Base-by-base conservation (phyloP, 768 basidiomycete species). In the Cystobasidium onofrii region DNA sequence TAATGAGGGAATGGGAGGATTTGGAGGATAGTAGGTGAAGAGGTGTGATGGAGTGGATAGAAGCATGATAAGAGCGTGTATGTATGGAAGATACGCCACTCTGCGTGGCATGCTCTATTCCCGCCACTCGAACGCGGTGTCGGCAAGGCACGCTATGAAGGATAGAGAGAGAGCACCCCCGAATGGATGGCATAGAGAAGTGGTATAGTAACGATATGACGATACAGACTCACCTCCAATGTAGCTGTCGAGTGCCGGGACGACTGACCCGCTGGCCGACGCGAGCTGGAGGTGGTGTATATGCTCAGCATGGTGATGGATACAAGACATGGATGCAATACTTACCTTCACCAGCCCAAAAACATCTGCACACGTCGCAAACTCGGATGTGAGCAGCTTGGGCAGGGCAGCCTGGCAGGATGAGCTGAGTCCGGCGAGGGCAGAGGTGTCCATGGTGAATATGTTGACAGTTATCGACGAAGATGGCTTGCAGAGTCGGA, bases 321-420 rank as follows among this genome's bases (percentile, higher is more conserved):
- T 2, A 34, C 64, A 41, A 10, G 33, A 23, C 39, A 33, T n/a
- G 34, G 25, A 41, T 15, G 25, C n/a, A 43, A 25, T 44, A 50
- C 41, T 25, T 10, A 67, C 65, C 27, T 20, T 9, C 9, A 67
- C 65, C 13, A 67, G 65, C 29, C 43, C 39, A 29, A 67, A 50
- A 3, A 67, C 15, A 29, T 67, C 27, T 17, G 44, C 50, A 50
- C 65, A 67, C 27, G 43, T 29, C 1, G 65, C 65, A 39, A 67
- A 67, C 13, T 52, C 43, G 6, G 65, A 67, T 7, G 65, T 7
- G 41, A 67, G 44, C 65, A 67, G 65, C 23, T 25, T 31, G 23
- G 65, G 27, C 43, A 67, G 39, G 12, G 29, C 29, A 3, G 65
- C 44, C 65, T 67, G 65, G 65, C 65, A 67, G 20, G 23, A 13